Conservation (phyloP, 768 basidiomycete species). For the Russula ochroleuca region DNA sequence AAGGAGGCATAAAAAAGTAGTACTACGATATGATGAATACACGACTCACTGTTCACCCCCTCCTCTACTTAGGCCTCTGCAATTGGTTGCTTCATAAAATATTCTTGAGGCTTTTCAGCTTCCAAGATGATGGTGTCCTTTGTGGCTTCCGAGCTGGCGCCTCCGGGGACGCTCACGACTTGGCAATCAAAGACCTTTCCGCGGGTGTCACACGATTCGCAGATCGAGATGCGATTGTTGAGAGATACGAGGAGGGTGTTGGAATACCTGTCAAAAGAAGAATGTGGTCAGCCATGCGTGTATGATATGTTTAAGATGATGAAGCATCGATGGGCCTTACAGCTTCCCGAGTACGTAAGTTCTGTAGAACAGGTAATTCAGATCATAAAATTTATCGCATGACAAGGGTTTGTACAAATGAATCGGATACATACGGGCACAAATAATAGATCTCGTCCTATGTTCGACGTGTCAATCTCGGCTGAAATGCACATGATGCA, state of each 20-base stretch:
- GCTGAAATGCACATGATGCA: too few species aligned
- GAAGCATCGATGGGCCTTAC: neutral
- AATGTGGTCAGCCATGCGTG: too few species aligned
- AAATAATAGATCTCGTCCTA: conserved; percentile 9
- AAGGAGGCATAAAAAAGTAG: too few species aligned
- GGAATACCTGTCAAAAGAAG: conserved; percentile 17
- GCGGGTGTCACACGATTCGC: neutral
- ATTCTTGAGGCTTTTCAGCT: too few species aligned
- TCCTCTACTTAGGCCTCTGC: neutral
- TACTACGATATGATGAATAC: too few species aligned
- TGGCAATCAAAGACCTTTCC: neutral
- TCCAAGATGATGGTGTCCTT: too few species aligned
- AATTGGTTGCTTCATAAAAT: neutral
- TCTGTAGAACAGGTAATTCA: neutral
- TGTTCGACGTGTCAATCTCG: neutral
- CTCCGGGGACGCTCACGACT: neutral
- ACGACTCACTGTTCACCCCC: neutral
- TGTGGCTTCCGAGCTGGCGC: too few species aligned
- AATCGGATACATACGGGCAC: neutral
- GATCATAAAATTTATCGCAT: neutral
- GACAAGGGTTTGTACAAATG: neutral
- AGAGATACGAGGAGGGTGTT: conserved; percentile 33
- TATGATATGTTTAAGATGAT: too few species aligned
- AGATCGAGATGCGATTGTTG: conserved; percentile 26
- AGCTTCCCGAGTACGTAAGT: conserved; percentile 16